Evolutionary conservation across 176 grass and related monocot genomes (phyloP), one percentile per base, ranked within the genome.

Genomic region (Elaeis guineensis): DNA sequence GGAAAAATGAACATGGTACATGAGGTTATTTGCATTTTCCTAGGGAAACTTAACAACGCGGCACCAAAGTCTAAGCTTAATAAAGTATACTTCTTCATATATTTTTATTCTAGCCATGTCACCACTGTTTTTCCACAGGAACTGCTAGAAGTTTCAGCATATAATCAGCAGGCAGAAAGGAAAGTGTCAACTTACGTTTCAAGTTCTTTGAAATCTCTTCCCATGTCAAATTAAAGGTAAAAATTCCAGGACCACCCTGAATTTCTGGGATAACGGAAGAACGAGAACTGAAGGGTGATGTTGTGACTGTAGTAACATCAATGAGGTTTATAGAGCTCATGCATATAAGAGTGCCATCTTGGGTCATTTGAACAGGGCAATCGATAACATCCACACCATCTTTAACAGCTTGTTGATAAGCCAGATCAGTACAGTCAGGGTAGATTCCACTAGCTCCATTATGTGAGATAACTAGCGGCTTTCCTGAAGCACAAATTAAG

Each of bases 301-400:
- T 73, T 62, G 62, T 21, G 63, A 85, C 87, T 50, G 77, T 78
- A 2, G 87, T 97, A 50, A 57, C 67, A 7, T 51, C 22, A 0
- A 88, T 55, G 35, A 97, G 75, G 22, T 85, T 65, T 50, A 83
- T 63, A 9, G 78, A 82, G 79, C 92, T 91, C 92, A 97, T 91
- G 78, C 92, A 97, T 57, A 97, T 70, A 62, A 67, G 72, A 59
- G 70, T 50, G 61, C 69, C 51, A 64, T 97, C 84, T 25, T 17
- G 50, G n/a, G 87, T 97, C n/a, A 97, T 59, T 84, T 91, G 81
- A 82, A 97, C 69, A 30, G 65, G 55, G 63, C 92, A 97, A 65
- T 97, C 92, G 61, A 97, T 97, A 21, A 88, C 9, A 82, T 97
- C 84, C 19, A 87, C 92, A 23, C 86, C 86, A 50, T 83, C 90